These are phyloP conservation scores for Vaccinium macrocarpon DNA, from an alignment of 148 eudicot genomes.

Conservation along the genomic window DNA sequence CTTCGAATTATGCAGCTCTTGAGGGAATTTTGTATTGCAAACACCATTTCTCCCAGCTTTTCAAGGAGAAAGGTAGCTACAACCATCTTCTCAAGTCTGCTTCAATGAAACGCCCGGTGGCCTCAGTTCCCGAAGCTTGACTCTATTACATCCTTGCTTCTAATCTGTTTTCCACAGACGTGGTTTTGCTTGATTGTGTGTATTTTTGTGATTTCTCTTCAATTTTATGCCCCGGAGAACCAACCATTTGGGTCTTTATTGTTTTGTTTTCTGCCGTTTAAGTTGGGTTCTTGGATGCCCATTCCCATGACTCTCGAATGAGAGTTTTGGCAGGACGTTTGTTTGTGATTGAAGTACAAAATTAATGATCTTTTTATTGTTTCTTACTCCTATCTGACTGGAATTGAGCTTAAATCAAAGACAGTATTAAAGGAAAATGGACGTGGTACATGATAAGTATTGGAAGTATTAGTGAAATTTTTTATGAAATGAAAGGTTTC, in stretches of 20 bases:
- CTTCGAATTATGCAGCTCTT: conserved; percentile 89
- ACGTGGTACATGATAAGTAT: too few relatives aligned
- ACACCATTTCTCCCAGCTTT: conserved; percentile 93
- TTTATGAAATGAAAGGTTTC: too few relatives aligned
- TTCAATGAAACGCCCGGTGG: conserved; percentile 52
- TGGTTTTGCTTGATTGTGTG: neutral
- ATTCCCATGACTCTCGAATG: neutral
- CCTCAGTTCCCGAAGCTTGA: conserved; percentile 47
- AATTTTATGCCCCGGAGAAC: neutral
- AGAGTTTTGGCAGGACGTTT: neutral
- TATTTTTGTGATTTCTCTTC: neutral
- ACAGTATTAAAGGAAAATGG: too few relatives aligned
- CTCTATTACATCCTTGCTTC: neutral
- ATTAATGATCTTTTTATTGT: neutral
- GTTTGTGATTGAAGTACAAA: neutral
- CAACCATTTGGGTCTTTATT: neutral
- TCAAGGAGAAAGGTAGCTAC: conserved; percentile 94
- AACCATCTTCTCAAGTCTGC: conserved; percentile 77
- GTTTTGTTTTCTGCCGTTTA: neutral
- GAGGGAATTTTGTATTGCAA: conserved; percentile 82
- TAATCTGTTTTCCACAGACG: neutral
- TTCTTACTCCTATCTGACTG: neutral
- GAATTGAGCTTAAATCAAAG: neutral
- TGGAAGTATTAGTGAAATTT: too few relatives aligned
- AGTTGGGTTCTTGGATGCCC: neutral